A percentile compares a stretch with the other conserved stretches of the same genome.
These are phyloP conservation scores for Cordyceps pruinosa DNA, from an alignment of 2,329 filamentous ascomycete genomes.

Conservation along the genomic window DNA sequence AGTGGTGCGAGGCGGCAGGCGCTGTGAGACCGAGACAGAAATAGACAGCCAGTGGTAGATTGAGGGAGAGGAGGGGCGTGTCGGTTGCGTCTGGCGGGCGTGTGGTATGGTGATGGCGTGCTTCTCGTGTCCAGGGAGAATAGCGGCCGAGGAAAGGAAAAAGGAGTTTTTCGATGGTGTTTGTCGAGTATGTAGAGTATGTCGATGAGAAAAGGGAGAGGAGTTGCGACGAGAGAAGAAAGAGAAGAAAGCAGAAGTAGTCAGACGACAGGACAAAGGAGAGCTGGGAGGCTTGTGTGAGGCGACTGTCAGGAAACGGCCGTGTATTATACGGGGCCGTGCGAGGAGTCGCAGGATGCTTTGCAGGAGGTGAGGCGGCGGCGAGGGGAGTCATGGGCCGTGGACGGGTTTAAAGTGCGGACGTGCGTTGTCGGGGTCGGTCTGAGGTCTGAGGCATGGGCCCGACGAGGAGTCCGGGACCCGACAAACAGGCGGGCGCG, in stretches of 20 bases:
- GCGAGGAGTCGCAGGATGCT: not conserved
- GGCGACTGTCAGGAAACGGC: not conserved
- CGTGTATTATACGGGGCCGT: constrained; percentile 4
- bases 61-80: not conserved
- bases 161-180: too few relatives aligned
- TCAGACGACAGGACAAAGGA: not conserved
- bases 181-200: not conserved
- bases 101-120: not conserved
- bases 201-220: not conserved
- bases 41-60: too few relatives aligned
- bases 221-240: not conserved
- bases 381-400: not conserved
- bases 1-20: not conserved
- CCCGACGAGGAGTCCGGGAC: constrained; percentile 1
- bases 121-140: too few relatives aligned
- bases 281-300: not conserved
- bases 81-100: not conserved
- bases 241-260: not conserved
- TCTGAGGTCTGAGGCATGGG: not conserved
- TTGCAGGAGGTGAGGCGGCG: not conserved
- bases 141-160: not conserved
- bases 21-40: not conserved
- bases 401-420: not conserved
- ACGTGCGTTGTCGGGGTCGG: not conserved
- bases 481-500: not conserved